phyloP scores from a whole-genome alignment of 148 eudicot species.

The Heliamphora exappendiculata region DNA sequence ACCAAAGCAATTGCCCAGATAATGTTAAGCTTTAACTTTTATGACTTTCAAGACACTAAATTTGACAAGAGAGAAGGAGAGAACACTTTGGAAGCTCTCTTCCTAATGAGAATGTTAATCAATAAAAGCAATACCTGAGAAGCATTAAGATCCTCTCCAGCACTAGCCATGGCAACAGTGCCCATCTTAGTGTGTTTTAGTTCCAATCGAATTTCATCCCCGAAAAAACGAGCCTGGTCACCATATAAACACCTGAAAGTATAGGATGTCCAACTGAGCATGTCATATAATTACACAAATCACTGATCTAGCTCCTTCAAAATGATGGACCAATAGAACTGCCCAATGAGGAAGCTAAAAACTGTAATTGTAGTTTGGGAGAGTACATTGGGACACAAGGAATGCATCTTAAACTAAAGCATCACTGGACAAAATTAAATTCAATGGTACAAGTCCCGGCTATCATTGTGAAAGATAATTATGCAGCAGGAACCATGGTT shows the following conservation, averaged over 20 bases:
- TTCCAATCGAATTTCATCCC: conserved; percentile 76
- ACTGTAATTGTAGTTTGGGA: neutral
- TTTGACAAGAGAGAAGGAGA: neutral
- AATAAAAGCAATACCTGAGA: conserved; percentile 56
- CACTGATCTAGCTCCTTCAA: neutral
- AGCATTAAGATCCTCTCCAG: conserved; percentile 86
- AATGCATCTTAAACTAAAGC: neutral
- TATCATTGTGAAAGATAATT: neutral
- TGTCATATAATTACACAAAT: neutral
- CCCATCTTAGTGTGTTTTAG: conserved; percentile 80
- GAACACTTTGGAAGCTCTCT: neutral
- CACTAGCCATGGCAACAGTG: conserved; percentile 95
- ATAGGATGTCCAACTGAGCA: conserved; percentile 7
- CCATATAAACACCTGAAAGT: conserved; percentile 73
- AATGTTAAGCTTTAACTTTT: neutral
- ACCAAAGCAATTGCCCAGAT: neutral
- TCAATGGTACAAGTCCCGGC: neutral
- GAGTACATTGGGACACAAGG: neutral
- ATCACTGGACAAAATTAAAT: neutral
- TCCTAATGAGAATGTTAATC: neutral
- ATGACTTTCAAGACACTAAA: neutral
- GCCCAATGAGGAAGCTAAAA: neutral
- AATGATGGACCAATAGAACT: neutral
- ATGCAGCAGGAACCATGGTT: neutral
- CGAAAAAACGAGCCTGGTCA: conserved; percentile 90